Base-by-base conservation (phyloP, 306 rosid genomes). In the Ammopiptanthus mongolicus region DNA sequence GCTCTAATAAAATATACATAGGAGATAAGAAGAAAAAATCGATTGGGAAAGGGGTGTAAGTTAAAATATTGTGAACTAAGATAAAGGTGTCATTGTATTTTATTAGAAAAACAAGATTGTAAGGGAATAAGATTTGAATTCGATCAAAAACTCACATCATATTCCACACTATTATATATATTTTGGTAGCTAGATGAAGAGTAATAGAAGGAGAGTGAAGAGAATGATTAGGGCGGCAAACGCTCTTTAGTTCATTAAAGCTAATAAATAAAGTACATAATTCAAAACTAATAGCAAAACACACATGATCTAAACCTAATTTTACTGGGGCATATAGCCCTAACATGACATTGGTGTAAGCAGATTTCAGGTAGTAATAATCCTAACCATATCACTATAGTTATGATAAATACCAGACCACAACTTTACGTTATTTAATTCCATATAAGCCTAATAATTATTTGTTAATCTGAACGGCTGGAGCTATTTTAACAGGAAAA, bases 401-500 rank as follows among this genome's bases (percentile, higher is more conserved):
- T 25, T 13, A 28, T 14, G 19, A 23, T 5, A 23, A 57, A 13
- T 57, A 13, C 34, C 34, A 56, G 23, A 56, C 17, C 9, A 58
- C n/a, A 52, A 23, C 22, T 14, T 28, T 1, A 31, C 6, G 15
- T n/a, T 3, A 33, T 6, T 33, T 5, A 60, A 31, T 11, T 23
- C 15, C 63, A 34, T 6, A 34, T 14, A 28, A 31, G 11, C 4
- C 8, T 59, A 5, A 29, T 59, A 14, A n/a, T 65, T 15, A 21
- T 46, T 66, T 64, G n/a, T 34, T 73, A 25, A 1, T 48, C n/a
- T 19, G 25, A 3, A 28, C 23, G 0, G 12, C 14, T 11, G 21
- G 64, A 36, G 39, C 41, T 21, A 3, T 3, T 17, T 79, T 37
- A 14, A 92, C 88, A 9, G 96, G 97, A 29, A 84, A 92, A 22